Base-by-base conservation (phyloP, 2,329 filamentous ascomycete genomes). In the Cladosporium sp. region DNA sequence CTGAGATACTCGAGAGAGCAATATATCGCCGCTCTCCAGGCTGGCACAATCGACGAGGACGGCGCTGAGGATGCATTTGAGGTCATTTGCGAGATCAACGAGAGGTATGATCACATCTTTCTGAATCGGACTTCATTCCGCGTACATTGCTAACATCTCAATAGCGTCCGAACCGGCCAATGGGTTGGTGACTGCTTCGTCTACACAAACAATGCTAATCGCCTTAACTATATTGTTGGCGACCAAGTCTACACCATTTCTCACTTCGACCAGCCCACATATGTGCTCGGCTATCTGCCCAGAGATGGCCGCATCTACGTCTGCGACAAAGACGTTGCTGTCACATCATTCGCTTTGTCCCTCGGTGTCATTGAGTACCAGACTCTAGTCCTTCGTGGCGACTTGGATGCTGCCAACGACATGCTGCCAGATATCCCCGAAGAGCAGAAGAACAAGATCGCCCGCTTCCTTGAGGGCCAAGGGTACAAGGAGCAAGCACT, bases 121-220 rank as follows among this genome's bases (percentile, higher is more conserved):
- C 3, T n/a, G 10, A 15, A 19, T n/a, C 4, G 4, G 25, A 9
- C 25, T 22, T 4, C 15, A 35, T 20, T 8, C 8, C 17, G 13
- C 22, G 44, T 39, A 22, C 48, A 49, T 52, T 24, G 36, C 35
- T 40, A 12, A 28, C 22, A 34, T 58, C 59, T 34, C 34, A 19
- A 56, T 61, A 90, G 87, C 62, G 91, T 97, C 52, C 89, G 90
- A 63, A 97, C 93, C 19, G 94, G 93, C 66, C 90, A 96, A 77
- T 99, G 94, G 94, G 90, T 99, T 58, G 94, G 94, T 61, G 94
- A 99, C 77, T 96, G 93, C 78, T 96, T 99, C 81, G 92, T 97
- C 73, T 99, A 97, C 82, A 97, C 94, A 56, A 97, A 96, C 80
- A 89, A 83, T 73, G 39, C 56, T 20, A 97, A 97, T 80, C 89